Evolutionary conservation across 108 stramenopile genomes (phyloP).

Genomic region (Fragilaria radians): DNA sequence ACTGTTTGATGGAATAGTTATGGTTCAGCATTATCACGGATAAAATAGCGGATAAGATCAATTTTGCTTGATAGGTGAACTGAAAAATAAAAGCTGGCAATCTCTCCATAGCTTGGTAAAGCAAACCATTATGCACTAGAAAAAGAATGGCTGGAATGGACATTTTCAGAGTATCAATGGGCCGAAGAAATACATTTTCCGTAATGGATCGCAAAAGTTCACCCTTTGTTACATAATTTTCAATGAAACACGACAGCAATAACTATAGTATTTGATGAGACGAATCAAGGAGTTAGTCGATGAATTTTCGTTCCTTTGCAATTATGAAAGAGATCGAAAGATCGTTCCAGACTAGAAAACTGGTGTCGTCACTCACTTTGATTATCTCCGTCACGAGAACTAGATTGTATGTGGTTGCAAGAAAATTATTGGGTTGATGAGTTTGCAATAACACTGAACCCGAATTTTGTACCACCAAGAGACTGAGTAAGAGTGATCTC

Average conservation of each 20-base stretch:
- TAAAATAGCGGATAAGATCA: constrained; percentile 91
- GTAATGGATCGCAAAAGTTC: constrained; percentile 41
- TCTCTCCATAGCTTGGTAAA: constrained; percentile 90
- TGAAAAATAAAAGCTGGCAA: constrained; percentile 91
- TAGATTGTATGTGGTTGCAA: constrained; percentile 71
- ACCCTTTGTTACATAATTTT: constrained; percentile 48
- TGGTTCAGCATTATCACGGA: constrained; percentile 85
- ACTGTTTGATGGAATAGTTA: constrained; percentile 68
- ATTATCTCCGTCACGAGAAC: constrained; percentile 61
- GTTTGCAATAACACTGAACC: constrained; percentile 61
- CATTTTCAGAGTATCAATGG: constrained; percentile 80
- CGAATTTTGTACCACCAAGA: constrained; percentile 80
- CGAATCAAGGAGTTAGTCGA: not conserved
- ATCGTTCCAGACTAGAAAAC: too few species aligned
- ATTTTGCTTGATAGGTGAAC: constrained; percentile 92
- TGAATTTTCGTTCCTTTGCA: not conserved
- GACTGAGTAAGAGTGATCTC: constrained; percentile 54
- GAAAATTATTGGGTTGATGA: constrained; percentile 38
- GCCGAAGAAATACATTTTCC: constrained; percentile 60
- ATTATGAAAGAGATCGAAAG: not conserved
- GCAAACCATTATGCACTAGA: constrained; percentile 88
- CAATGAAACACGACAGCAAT: constrained; percentile 48
- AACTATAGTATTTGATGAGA: too few species aligned
- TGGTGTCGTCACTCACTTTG: constrained; percentile 20
- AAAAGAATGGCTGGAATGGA: constrained; percentile 87